Evolutionary conservation across 1,284 basidiomycete species (phyloP).

Genomic region (Cutaneotrichosporon sp.): DNA sequence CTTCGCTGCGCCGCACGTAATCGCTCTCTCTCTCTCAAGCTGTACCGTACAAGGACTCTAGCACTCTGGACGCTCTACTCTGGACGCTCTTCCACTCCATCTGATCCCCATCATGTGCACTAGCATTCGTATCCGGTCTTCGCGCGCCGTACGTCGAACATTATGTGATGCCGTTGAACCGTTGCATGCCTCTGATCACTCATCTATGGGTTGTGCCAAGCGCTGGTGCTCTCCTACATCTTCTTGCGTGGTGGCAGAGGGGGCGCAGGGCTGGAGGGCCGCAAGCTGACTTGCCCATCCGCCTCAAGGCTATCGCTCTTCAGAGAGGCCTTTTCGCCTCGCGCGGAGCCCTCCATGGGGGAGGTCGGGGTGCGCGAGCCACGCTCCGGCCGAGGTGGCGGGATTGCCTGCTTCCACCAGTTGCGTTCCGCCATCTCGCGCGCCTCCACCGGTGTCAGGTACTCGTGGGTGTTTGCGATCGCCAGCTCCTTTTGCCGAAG

Average conservation of each 20-base stretch:
- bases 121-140: neutral
- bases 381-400: neutral
- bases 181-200: neutral
- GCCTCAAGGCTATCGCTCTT: neutral
- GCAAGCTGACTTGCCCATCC: neutral
- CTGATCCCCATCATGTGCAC: too few relatives aligned
- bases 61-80: too few relatives aligned
- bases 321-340: too few relatives aligned
- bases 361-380: neutral
- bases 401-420: conserved; percentile 5
- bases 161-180: neutral
- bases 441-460: neutral
- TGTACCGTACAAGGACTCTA: neutral
- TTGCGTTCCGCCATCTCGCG: neutral
- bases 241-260: neutral
- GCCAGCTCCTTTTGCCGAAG: neutral
- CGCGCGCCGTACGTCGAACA: neutral
- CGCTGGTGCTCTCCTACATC: neutral
- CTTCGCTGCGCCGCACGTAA: neutral
- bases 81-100: too few relatives aligned
- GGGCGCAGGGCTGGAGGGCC: neutral
- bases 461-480: neutral
- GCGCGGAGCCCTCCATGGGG: neutral
- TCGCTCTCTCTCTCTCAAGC: neutral
- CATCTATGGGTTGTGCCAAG: neutral